These are phyloP conservation scores for Verbascum thapsus DNA, from an alignment of 257 asterid species.

Conservation along the genomic window DNA sequence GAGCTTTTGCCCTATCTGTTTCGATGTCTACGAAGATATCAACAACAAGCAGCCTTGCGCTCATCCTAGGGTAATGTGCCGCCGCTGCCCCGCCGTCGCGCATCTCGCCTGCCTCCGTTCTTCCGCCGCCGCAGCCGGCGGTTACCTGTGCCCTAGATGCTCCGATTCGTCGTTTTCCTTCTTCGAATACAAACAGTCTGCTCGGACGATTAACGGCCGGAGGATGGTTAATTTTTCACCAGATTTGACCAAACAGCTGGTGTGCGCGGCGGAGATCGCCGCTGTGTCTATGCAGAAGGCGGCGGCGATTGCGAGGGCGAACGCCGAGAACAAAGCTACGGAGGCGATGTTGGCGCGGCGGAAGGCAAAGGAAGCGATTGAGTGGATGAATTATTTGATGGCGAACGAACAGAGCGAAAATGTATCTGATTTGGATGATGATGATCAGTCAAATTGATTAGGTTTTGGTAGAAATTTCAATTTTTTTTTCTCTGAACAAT, in stretches of 20 bases:
- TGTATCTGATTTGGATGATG: conserved; percentile 33
- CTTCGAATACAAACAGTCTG: background rate
- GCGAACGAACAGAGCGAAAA: too few relatives aligned
- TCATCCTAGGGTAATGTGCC: conserved; percentile 36
- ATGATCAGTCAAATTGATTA: conserved; percentile 14
- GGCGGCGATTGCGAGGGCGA: conserved; percentile 38
- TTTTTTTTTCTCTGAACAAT: too few relatives aligned
- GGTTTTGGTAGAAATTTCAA: too few relatives aligned
- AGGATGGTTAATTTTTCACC: background rate
- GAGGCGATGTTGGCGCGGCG: conserved; percentile 34
- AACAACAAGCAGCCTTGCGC: conserved; percentile 20
- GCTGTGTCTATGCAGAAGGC: conserved; percentile 34
- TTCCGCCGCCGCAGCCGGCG: conserved; percentile 32
- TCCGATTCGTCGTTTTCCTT: conserved; percentile 30
- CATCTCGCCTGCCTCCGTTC: conserved; percentile 43
- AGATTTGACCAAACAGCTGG: conserved; percentile 28
- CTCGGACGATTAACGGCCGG: background rate
- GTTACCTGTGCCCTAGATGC: conserved; percentile 42
- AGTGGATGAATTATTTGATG: conserved; percentile 29
- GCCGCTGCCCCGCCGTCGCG: conserved; percentile 42
- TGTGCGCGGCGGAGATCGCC: conserved; percentile 42
- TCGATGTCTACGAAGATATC: conserved; percentile 25
- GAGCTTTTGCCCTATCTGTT: conserved; percentile 44
- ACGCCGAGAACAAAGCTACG: conserved; percentile 40
- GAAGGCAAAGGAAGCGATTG: conserved; percentile 37